phyloP scores from a whole-genome alignment of 306 rosid species.

The Dalbergia cochinchinensis region DNA sequence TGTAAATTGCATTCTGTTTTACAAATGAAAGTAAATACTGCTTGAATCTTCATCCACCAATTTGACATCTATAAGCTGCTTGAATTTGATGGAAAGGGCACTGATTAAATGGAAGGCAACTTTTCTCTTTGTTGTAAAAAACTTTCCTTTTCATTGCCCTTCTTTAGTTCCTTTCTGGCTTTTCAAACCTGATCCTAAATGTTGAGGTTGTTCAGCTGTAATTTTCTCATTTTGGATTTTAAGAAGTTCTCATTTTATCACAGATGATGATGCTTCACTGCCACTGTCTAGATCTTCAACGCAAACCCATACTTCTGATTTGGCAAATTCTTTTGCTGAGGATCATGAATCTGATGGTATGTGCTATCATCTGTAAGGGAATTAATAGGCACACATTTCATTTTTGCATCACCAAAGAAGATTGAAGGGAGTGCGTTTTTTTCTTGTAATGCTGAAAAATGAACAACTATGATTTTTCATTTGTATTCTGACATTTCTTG shows the following conservation, averaged over 20 bases:
- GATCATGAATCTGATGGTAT: slow-evolving; percentile 74
- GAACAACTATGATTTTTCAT: slow-evolving; percentile 33
- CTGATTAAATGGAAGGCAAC: neutral
- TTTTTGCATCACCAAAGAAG: slow-evolving; percentile 30
- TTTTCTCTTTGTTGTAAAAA: neutral
- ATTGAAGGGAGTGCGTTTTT: neutral
- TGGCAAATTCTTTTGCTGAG: slow-evolving; percentile 62
- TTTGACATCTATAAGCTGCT: neutral
- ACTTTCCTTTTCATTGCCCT: slow-evolving; percentile 13
- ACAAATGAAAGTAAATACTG: neutral
- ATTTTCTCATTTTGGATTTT: slow-evolving; percentile 37
- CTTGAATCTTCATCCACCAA: neutral
- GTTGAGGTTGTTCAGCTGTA: slow-evolving; percentile 28
- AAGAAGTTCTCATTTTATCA: slow-evolving; percentile 44
- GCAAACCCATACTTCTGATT: slow-evolving; percentile 53
- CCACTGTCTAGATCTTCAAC: slow-evolving; percentile 61
- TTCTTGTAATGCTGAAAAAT: slow-evolving; percentile 32
- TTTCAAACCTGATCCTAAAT: slow-evolving; percentile 12
- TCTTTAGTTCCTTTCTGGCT: neutral
- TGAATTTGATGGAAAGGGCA: slow-evolving; percentile 16
- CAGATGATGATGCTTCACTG: slow-evolving; percentile 64
- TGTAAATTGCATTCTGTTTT: slow-evolving; percentile 23
- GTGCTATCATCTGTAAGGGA: slow-evolving; percentile 29
- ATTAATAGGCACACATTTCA: slow-evolving; percentile 8
- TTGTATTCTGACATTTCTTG: slow-evolving; percentile 26